Conservation (phyloP, 1,284 basidiomycete species). For the Meira miltonrushii region DNA sequence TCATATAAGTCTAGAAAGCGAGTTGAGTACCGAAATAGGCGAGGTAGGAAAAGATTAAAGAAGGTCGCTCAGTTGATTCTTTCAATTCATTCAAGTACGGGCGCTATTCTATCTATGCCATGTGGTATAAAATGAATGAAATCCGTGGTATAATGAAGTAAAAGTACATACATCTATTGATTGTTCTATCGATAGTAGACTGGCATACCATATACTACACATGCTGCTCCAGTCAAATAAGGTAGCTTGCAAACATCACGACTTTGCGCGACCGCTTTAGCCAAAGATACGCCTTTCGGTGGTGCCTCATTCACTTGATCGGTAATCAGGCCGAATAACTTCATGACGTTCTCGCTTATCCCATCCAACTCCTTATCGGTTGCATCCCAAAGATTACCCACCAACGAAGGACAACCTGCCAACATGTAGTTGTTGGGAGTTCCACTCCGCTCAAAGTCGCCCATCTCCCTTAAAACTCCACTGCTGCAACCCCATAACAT, state of each 20-base stretch:
- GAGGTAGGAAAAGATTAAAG: too few species aligned
- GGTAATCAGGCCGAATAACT: slow-evolving; percentile 62
- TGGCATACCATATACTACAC: slow-evolving; percentile 90
- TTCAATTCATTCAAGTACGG: too few species aligned
- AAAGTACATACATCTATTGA: too few species aligned
- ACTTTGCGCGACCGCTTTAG: slow-evolving; percentile 73
- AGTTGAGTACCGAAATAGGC: too few species aligned
- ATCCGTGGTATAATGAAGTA: too few species aligned
- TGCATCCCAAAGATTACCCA: slow-evolving; percentile 96
- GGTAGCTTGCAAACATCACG: slow-evolving; percentile 78
- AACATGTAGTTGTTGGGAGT: slow-evolving; percentile 91
- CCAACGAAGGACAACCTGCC: slow-evolving; percentile 86
- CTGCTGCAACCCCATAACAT: slow-evolving; percentile 99
- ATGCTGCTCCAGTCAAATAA: slow-evolving; percentile 91
- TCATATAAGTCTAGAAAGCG: too few species aligned
- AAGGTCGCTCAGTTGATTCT: too few species aligned
- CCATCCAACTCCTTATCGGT: slow-evolving; percentile 96
- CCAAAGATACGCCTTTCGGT: slow-evolving; percentile 58
- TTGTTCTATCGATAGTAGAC: slow-evolving; percentile 28
- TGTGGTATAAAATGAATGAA: too few species aligned
- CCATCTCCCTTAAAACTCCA: slow-evolving; percentile 77
- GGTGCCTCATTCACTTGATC: slow-evolving; percentile 11
- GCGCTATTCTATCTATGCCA: too few species aligned
- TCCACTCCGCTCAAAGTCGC: slow-evolving; percentile 83
- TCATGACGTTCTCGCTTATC: slow-evolving; percentile 77